phyloP scores from a whole-genome alignment of 148 eudicot genomes.

The Dianthus caryophyllus region DNA sequence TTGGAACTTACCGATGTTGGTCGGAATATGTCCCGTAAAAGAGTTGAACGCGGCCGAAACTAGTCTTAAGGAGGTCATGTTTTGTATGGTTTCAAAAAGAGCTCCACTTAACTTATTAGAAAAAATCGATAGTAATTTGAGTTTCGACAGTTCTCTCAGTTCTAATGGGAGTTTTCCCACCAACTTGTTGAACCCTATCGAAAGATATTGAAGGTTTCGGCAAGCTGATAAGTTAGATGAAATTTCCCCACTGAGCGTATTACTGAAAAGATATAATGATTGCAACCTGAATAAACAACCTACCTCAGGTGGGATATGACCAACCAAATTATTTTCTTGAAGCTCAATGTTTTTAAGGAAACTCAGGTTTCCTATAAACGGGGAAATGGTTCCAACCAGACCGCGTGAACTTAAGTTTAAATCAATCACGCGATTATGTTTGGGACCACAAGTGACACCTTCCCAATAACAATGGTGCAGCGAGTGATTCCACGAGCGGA shows the following conservation, averaged over 20 bases:
- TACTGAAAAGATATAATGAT: slow-evolving; percentile 13
- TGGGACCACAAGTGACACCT: slow-evolving; percentile 32
- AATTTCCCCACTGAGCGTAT: slow-evolving; percentile 29
- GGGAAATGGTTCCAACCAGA: slow-evolving; percentile 32
- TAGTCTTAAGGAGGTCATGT: not conserved
- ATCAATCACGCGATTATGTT: slow-evolving; percentile 20
- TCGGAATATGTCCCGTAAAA: slow-evolving; percentile 29
- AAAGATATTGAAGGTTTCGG: slow-evolving; percentile 19
- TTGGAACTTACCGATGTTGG: slow-evolving; percentile 19
- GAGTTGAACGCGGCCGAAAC: not conserved
- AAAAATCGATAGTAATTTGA: not conserved
- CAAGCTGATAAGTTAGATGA: slow-evolving; percentile 34
- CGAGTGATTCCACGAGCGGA: slow-evolving; percentile 43
- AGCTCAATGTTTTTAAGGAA: slow-evolving; percentile 24
- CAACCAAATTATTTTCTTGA: slow-evolving; percentile 24
- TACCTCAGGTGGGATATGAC: slow-evolving; percentile 33
- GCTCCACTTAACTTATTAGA: slow-evolving; percentile 29
- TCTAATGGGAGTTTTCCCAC: slow-evolving; percentile 32
- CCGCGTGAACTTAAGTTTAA: slow-evolving; percentile 18
- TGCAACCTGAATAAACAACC: slow-evolving; percentile 27
- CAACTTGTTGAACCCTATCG: slow-evolving; percentile 5
- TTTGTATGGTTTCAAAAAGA: slow-evolving; percentile 5
- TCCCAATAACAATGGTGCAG: slow-evolving; percentile 37
- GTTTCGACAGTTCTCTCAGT: slow-evolving; percentile 18
- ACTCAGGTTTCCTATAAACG: slow-evolving; percentile 41